Base-by-base conservation (phyloP, 1,284 basidiomycete genomes). In the Tilletia walkeri region DNA sequence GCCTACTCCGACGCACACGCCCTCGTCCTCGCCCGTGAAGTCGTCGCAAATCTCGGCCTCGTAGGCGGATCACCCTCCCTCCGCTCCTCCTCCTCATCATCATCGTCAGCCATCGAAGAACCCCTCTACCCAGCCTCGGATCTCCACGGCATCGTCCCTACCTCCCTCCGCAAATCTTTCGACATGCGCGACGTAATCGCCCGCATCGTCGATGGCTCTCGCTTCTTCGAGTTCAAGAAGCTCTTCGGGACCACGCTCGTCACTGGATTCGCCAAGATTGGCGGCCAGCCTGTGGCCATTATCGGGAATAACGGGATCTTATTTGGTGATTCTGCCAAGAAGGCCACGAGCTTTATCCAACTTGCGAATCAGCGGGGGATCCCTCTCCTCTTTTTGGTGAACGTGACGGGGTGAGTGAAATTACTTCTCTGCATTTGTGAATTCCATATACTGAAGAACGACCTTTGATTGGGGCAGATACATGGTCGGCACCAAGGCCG, bases 111-210 rank as follows among this genome's bases (percentile, higher is more conserved):
- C 34, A 85, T 91, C 20, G 90, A 93, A 81, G 87, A 88, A 16
- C 95, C 95, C 1, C 79, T 95, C 14, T 94, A 94, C 82, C 88
- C 91, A 68, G 87, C 89, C 3, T 86, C 88, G 9, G 94, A 97
- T 75, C 86, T 97, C 7, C 90, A 95, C 82, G 92, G 92, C 34
- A 94, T 97, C 76, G 92, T 96, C 34, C 93, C 93, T 2, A 91
- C 92, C 12, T 93, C 95, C 81, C 87, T 91, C 30, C 88, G 91
- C 47, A 92, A 94, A 84, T 86, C 90, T 0, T 96, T 95, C 83
- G 94, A 97, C 84, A 94, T 96, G 89, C 88, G 92, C 63, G 94
- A 96, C 81, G 90, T 97, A 38, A 94, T 97, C 79, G 89, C 94
- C 16, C 90, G 94, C 36, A 86, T 95, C 61, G 93, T 95, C 3